Percentiles rank a stretch among this genome's conserved stretches.
phyloP scores from a whole-genome alignment of 805 yeast species.

The Myxozyma udenii region DNA sequence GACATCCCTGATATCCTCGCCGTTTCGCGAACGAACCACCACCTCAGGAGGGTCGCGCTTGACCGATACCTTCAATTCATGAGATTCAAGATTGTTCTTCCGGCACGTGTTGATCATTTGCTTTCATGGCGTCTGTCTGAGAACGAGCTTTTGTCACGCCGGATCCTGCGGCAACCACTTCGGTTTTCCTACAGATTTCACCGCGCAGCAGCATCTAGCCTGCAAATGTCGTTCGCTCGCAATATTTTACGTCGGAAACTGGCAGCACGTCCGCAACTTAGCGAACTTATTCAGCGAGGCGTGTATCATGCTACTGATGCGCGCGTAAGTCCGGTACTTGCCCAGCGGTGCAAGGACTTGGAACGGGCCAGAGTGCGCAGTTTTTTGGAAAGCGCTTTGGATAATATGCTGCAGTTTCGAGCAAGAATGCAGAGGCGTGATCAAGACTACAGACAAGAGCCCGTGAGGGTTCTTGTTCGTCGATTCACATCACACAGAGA shows the following conservation, averaged over 20 bases:
- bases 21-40: slow-evolving; percentile 28
- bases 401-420: no score
- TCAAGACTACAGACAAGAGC: background rate
- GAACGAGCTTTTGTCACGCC: slow-evolving; percentile 31
- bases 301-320: slow-evolving; percentile 30
- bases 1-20: slow-evolving; percentile 34
- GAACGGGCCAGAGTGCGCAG: slow-evolving; percentile 33
- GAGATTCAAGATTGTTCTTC: slow-evolving; percentile 25
- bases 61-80: slow-evolving; percentile 30
- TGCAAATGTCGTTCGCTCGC: slow-evolving; percentile 27
- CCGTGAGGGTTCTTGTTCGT: slow-evolving; percentile 12
- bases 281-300: slow-evolving; percentile 34
- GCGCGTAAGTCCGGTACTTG: slow-evolving; percentile 25
- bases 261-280: slow-evolving; percentile 30
- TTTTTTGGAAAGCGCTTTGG: slow-evolving; percentile 21
- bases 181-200: slow-evolving; percentile 30
- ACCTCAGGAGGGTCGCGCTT: slow-evolving; percentile 29
- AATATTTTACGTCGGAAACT: slow-evolving; percentile 32
- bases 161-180: slow-evolving; percentile 28
- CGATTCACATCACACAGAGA: slow-evolving; percentile 4
- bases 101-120: slow-evolving; percentile 14
- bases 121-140: slow-evolving; percentile 28
- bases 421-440: no score
- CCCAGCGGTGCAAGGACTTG: slow-evolving; percentile 26
- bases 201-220: slow-evolving; percentile 16